Evolutionary conservation across 495 filamentous ascomycete species (phyloP).

Genomic region (Mycothermus thermophilus): DNA sequence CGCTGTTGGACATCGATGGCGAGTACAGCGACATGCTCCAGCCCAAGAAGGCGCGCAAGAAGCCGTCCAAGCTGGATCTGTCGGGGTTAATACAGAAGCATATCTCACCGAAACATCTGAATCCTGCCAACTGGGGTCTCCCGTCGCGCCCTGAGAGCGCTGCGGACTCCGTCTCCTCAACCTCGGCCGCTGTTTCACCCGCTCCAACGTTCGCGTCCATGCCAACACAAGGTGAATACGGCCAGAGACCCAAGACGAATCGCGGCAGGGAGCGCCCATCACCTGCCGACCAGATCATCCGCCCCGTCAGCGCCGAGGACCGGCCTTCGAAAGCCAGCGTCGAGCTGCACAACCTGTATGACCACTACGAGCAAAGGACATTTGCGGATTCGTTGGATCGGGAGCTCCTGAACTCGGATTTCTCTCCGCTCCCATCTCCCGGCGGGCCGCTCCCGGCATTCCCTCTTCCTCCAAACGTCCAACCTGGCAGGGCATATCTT

Average conservation of each 20-base stretch:
- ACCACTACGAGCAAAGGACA: conserved; percentile 39
- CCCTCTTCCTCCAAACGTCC: conserved; percentile 4
- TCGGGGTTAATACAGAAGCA: conserved; percentile 19
- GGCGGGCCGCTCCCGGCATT: conserved; percentile 4
- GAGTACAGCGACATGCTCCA: conserved; percentile 4
- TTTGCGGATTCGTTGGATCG: conserved; percentile 28
- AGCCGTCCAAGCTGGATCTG: conserved; percentile 35
- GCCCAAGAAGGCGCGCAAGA: conserved; percentile 26
- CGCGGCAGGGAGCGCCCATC: too few relatives aligned
- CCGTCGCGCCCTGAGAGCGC: too few relatives aligned
- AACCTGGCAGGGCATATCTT: conserved; percentile 6
- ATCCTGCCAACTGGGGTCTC: neutral
- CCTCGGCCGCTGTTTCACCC: too few relatives aligned
- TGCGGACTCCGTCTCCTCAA: neutral
- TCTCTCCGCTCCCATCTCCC: conserved; percentile 1
- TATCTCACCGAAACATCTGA: conserved; percentile 10
- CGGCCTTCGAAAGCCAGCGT: conserved; percentile 16
- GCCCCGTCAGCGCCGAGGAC: conserved; percentile 1
- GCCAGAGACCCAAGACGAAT: conserved; percentile 15
- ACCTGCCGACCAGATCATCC: conserved; percentile 13
- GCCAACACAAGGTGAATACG: too few relatives aligned
- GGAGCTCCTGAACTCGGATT: conserved; percentile 8
- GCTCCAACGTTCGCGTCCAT: too few relatives aligned
- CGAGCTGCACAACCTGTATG: conserved; percentile 31
- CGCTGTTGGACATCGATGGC: conserved; percentile 30